phyloP scores from a whole-genome alignment of 768 basidiomycete genomes.

The Leccinum uliginosum region DNA sequence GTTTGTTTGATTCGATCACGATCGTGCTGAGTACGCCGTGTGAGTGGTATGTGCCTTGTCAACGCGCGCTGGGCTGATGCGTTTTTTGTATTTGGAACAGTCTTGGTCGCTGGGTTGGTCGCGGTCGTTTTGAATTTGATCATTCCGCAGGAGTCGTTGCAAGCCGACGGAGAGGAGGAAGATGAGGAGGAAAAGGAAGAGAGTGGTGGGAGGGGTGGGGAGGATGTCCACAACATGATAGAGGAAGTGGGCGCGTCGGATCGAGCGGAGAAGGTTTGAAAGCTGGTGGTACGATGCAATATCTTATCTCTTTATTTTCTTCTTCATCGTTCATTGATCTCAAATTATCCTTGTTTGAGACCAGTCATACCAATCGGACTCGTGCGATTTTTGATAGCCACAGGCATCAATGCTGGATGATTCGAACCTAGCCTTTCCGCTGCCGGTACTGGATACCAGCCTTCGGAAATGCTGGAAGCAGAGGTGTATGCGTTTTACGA shows the following conservation, averaged over 20 bases:
- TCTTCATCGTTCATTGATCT: background rate
- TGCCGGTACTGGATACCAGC: too few relatives aligned
- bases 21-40: constrained; percentile 81
- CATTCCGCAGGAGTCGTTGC: constrained; percentile 37
- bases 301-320: background rate
- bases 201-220: background rate
- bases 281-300: background rate
- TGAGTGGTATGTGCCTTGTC: constrained; percentile 33
- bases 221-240: constrained; percentile 11
- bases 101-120: constrained; percentile 54
- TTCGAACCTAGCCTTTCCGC: too few relatives aligned
- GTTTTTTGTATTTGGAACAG: constrained; percentile 24
- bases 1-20: constrained; percentile 72
- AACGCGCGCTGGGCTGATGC: background rate
- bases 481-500: too few relatives aligned
- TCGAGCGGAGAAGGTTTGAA: background rate
- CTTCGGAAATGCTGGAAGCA: too few relatives aligned
- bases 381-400: too few relatives aligned
- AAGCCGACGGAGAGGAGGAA: constrained; percentile 20
- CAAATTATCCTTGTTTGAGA: background rate
- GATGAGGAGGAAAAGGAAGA: constrained; percentile 15
- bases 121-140: constrained; percentile 56
- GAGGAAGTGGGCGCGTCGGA: constrained; percentile 25
- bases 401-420: background rate
- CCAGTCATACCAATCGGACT: background rate